phyloP scores from a whole-genome alignment of 2,329 filamentous ascomycete species.

The Nothopassalora personata region DNA sequence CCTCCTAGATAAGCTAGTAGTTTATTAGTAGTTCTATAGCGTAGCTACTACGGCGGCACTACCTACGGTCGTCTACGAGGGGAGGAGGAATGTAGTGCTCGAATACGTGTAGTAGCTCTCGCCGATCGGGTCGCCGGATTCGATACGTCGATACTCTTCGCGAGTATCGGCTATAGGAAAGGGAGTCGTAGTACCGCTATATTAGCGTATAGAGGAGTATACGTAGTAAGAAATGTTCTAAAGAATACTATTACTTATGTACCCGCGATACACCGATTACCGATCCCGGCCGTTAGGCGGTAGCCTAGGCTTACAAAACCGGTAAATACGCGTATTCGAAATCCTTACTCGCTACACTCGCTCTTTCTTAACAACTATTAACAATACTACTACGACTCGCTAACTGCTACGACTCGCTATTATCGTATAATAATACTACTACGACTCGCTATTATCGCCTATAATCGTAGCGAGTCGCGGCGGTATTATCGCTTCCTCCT shows the following conservation, averaged over 20 bases:
- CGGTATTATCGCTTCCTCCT: too few relatives aligned
- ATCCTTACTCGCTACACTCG: too few relatives aligned
- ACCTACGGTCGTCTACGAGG: constrained; percentile 29
- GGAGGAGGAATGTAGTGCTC: constrained; percentile 31
- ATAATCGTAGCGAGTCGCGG: too few relatives aligned
- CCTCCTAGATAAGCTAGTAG: constrained; percentile 37
- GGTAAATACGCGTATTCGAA: too few relatives aligned
- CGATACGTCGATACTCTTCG: constrained; percentile 29
- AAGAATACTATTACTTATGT: too few relatives aligned
- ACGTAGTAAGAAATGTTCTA: background rate
- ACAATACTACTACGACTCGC: too few relatives aligned
- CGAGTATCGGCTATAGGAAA: constrained; percentile 45
- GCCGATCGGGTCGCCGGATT: constrained; percentile 22
- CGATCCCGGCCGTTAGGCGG: background rate
- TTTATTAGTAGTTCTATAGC: constrained; percentile 47
- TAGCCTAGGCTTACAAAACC: too few relatives aligned
- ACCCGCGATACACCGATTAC: background rate
- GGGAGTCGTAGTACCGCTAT: constrained; percentile 44
- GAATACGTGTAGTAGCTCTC: constrained; percentile 22
- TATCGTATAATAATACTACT: too few relatives aligned
- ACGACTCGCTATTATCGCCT: too few relatives aligned
- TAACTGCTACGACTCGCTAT: too few relatives aligned
- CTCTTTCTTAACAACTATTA: too few relatives aligned
- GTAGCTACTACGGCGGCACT: constrained; percentile 29
- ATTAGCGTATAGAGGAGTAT: background rate